Conservation (phyloP, 179 eudicot species). For the Actinidia polygama region DNA sequence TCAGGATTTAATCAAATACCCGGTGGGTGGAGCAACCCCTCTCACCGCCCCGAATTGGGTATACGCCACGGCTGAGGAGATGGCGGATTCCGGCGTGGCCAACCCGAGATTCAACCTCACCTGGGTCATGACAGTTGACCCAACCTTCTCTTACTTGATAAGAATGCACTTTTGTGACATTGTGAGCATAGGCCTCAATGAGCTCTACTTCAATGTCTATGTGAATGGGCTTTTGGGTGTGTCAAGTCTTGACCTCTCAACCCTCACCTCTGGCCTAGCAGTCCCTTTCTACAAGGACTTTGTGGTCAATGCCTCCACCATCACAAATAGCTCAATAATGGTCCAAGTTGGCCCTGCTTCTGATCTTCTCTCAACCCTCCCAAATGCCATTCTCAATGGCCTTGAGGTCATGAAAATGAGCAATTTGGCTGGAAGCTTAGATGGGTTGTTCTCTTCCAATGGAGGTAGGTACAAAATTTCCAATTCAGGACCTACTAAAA, state of each 20-base stretch:
- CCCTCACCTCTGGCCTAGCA: conserved; percentile 57
- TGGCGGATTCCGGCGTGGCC: conserved; percentile 59
- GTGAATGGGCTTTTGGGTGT: conserved; percentile 58
- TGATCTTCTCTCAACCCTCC: conserved; percentile 30
- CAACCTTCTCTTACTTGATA: conserved; percentile 67
- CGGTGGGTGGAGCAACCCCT: conserved; percentile 53
- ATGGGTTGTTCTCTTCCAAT: conserved; percentile 68
- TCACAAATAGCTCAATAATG: conserved; percentile 48
- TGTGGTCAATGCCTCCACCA: conserved; percentile 62
- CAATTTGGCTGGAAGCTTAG: conserved; percentile 74
- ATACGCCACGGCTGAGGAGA: conserved; percentile 67
- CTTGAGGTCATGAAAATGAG: conserved; percentile 91
- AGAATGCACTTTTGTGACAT: conserved; percentile 91
- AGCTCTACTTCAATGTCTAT: conserved; percentile 81
- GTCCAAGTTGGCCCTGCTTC: conserved; percentile 79
- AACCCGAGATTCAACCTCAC: conserved; percentile 73
- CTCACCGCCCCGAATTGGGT: conserved; percentile 69
- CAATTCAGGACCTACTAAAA: conserved; percentile 25
- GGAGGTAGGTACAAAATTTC: conserved; percentile 36
- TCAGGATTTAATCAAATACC: conserved; percentile 50
- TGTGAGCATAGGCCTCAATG: conserved; percentile 60
- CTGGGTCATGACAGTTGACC: conserved; percentile 74
- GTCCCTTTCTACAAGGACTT: conserved; percentile 84
- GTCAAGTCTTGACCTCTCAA: conserved; percentile 70
- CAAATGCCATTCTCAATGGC: conserved; percentile 88